These are phyloP conservation scores for Pseudogymnoascus sp. DNA, from an alignment of 2,329 filamentous ascomycete species.

Conservation along the genomic window DNA sequence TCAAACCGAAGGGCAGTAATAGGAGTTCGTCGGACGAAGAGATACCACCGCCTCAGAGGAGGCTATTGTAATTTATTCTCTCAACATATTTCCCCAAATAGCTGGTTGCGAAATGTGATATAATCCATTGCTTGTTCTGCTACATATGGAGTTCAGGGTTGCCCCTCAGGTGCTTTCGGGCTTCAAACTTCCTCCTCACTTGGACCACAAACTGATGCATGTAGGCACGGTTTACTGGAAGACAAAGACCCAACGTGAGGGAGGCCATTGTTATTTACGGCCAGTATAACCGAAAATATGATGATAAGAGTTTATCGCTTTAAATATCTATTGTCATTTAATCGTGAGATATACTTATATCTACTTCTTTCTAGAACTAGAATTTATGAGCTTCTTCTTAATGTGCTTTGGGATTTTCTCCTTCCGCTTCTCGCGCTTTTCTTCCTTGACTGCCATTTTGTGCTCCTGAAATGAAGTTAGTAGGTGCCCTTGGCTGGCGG, in stretches of 20 bases:
- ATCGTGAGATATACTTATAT: constrained; percentile 32
- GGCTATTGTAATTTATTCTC: constrained; percentile 7
- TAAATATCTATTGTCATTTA: constrained; percentile 6
- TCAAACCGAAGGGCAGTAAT: constrained; percentile 44
- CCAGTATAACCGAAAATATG: not conserved
- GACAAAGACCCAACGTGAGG: not conserved
- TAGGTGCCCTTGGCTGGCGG: not conserved
- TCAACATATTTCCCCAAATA: not conserved
- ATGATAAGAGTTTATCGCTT: not conserved
- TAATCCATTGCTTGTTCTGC: not conserved
- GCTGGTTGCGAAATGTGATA: not conserved
- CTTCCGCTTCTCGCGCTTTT: constrained; percentile 85
- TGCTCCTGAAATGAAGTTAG: constrained; percentile 45
- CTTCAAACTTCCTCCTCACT: not conserved
- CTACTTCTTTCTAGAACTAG: constrained; percentile 50
- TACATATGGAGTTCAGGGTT: not conserved
- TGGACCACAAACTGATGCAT: not conserved
- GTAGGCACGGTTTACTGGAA: not conserved
- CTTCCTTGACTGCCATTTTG: constrained; percentile 88
- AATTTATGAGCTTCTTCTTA: constrained; percentile 77
- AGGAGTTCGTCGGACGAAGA: constrained; percentile 6
- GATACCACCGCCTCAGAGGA: constrained; percentile 6
- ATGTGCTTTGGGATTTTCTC: constrained; percentile 94
- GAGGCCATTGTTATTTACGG: not conserved
- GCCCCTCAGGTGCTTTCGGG: too few relatives aligned